Evolutionary conservation across 768 basidiomycete species (phyloP).

Genomic region (Amanita molliuscula): DNA sequence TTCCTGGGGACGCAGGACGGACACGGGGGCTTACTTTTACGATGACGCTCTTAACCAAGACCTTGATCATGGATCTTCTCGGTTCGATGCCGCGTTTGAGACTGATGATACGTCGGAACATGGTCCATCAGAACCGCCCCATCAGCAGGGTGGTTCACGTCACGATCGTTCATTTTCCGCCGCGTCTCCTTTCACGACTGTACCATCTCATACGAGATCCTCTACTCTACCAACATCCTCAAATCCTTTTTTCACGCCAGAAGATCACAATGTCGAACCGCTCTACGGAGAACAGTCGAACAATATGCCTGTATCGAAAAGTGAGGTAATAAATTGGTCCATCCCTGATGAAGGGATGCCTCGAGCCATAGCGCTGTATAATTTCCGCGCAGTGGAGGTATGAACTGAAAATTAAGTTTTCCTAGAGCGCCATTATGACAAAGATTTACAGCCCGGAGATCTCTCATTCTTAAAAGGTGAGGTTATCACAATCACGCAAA

Average conservation of each 20-base stretch:
- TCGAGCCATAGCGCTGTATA: constrained; percentile 64
- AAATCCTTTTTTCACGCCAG: not conserved
- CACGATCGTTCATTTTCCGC: not conserved
- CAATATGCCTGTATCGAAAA: not conserved
- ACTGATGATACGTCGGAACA: constrained; percentile 29
- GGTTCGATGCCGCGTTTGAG: constrained; percentile 34
- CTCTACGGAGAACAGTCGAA: not conserved
- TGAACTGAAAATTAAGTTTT: constrained; percentile 8
- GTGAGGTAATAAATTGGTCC: too few species aligned
- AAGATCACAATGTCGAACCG: not conserved
- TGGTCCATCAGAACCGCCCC: constrained; percentile 11
- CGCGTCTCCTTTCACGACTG: not conserved
- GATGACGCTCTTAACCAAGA: constrained; percentile 9
- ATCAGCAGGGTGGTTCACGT: constrained; percentile 20
- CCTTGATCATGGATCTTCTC: not conserved
- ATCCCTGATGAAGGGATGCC: constrained; percentile 48
- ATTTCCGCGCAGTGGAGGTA: constrained; percentile 68
- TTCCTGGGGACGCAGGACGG: constrained; percentile 44
- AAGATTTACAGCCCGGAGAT: constrained; percentile 50
- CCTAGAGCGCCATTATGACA: constrained; percentile 6
- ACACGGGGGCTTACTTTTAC: constrained; percentile 48
- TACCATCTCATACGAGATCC: not conserved
- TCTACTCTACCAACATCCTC: not conserved
- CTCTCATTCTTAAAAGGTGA: constrained; percentile 70
- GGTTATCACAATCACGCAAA: constrained; percentile 57